These are phyloP conservation scores for Saccharomyces kudriavzevii DNA, from an alignment of 805 yeast species.

Conservation along the genomic window DNA sequence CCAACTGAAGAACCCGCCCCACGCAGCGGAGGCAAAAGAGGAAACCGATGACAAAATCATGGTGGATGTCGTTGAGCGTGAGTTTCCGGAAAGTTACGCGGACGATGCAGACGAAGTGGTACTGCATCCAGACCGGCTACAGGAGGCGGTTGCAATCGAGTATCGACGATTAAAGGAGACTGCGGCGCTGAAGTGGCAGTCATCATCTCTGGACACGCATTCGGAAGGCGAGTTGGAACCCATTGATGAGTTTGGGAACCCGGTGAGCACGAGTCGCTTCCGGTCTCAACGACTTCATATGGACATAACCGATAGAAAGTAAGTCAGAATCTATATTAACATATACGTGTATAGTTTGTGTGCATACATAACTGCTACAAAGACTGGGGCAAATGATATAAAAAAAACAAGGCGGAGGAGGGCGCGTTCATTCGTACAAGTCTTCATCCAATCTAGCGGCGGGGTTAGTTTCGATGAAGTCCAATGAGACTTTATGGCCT, in stretches of 20 bases:
- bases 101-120: conserved; percentile 23
- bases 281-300: conserved; percentile 40
- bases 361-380: conserved; percentile 3
- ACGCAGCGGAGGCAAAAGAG: neutral
- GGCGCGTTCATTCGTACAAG: conserved; percentile 31
- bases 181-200: conserved; percentile 35
- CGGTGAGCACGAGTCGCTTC: conserved; percentile 56
- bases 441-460: conserved; percentile 94
- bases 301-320: neutral
- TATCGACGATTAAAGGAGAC: conserved; percentile 49
- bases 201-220: neutral
- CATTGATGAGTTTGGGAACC: conserved; percentile 54
- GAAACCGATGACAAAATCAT: conserved; percentile 23
- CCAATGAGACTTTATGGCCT: conserved; percentile 94
- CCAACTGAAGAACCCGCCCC: conserved; percentile 12
- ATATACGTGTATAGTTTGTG: conserved; percentile 1
- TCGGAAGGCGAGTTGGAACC: conserved; percentile 49
- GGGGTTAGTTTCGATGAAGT: conserved; percentile 90
- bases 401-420: neutral
- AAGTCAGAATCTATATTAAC: neutral
- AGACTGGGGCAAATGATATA: conserved; percentile 1
- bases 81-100: conserved; percentile 19
- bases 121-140: conserved; percentile 28
- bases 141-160: conserved; percentile 44
- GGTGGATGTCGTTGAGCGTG: conserved; percentile 28